Evolutionary conservation across 2,329 filamentous ascomycete species (phyloP), one percentile per base, ranked within the genome.

Genomic region (Fusarium anguioides): DNA sequence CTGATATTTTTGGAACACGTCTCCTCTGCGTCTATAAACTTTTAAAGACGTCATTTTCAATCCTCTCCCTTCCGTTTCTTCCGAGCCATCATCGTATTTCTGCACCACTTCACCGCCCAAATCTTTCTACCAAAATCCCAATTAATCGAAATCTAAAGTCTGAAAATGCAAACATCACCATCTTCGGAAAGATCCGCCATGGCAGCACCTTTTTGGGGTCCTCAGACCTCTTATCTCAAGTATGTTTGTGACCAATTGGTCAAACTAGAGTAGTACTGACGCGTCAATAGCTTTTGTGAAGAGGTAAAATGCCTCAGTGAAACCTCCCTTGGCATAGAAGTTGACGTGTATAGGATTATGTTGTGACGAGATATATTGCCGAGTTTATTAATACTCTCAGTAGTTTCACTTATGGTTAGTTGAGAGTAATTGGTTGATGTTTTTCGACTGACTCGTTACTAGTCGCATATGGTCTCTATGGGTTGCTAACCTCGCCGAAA

Each of bases 341-440:
- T 39, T 14, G 24, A 42, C 27, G 27, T 15, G 41, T 57, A 60
- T 29, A 23, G 75, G 75, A 77, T 26, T 82, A 82, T 72, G 74
- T 78, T 10, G 68, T 82, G 14, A 82, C 80, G 10, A 71, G 77
- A 20, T 82, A 80, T 29, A 71, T 82, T 20, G 81, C 79, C 7
- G 81, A 82, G 46, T 81, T 82, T 35, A 77, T 82, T 65, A 82
- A 82, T 58, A 81, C 79, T 1, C 61, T 81, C 3, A 81, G 79
- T 54, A 82, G 80, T 51, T 61, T 79, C 1, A 66, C 76, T 6
- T 82, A 77, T 48, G 74, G 75, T 76, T 14, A 14, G 75, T 68
- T 10, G 4, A 1, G 4, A 5, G 1, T 2, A 1, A 15, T 21
- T 6, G 4, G 4, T 1, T 14, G 12, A 8, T 17, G 35, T 7